Percentiles rank a stretch among this genome's conserved stretches.
Evolutionary conservation across 2,329 filamentous ascomycete species (phyloP).

Genomic region (Botrytis pseudocinerea): DNA sequence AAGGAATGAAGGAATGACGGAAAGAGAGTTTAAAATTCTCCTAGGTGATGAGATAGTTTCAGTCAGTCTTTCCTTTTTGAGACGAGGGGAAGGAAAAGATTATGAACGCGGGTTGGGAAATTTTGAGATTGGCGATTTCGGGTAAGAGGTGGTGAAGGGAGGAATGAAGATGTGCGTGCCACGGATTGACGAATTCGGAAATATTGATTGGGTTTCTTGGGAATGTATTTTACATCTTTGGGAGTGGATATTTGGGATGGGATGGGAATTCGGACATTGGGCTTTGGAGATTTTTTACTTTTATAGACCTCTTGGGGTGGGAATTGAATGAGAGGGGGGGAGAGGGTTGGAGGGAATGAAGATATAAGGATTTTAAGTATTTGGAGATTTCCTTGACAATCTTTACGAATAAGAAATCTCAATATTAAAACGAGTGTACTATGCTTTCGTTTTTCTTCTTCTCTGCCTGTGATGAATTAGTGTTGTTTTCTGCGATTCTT

Average conservation of each 20-base stretch:
- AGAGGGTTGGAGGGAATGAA: fast-evolving
- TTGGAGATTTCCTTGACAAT: too few species aligned
- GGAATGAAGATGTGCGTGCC: background rate
- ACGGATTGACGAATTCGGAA: background rate
- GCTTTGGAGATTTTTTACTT: too few species aligned
- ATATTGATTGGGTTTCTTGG: background rate
- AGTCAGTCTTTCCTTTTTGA: constrained; percentile 3
- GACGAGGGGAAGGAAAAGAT: background rate
- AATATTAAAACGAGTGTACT: too few species aligned
- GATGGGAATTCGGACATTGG: background rate
- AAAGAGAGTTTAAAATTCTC: background rate
- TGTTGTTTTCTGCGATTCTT: too few species aligned
- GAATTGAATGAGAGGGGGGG: too few species aligned
- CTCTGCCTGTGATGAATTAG: too few species aligned
- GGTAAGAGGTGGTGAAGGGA: background rate
- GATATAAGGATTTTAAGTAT: too few species aligned
- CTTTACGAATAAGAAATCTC: too few species aligned
- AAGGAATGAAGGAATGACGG: background rate
- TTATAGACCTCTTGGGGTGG: background rate
- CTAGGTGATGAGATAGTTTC: background rate
- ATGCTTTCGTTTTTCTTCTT: too few species aligned
- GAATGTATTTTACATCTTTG: background rate
- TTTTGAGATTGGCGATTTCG: background rate
- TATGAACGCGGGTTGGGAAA: background rate
- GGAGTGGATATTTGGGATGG: background rate